Percentiles rank a stretch among this genome's conserved stretches.
phyloP scores from a whole-genome alignment of 257 asterid genomes.

The Lantana camara region DNA sequence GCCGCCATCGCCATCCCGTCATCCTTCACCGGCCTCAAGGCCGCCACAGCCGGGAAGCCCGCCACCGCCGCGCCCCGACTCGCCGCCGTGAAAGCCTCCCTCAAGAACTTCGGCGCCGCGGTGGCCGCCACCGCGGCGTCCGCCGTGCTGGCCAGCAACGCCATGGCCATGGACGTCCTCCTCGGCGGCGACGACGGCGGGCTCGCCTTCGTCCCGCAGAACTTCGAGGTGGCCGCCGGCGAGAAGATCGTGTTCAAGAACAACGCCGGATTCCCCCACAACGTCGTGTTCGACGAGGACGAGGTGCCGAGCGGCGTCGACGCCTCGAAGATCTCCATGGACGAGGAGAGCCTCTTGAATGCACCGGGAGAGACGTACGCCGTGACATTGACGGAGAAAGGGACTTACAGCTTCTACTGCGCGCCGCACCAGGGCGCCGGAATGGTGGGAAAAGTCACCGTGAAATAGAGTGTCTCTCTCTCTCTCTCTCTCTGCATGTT shows the following conservation, averaged over 20 bases:
- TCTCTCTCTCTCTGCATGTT: too few relatives aligned
- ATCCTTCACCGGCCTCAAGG: conserved; percentile 70
- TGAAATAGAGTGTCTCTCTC: conserved; percentile 45
- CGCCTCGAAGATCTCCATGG: conserved; percentile 68
- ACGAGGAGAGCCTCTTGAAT: conserved; percentile 60
- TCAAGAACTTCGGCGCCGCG: conserved; percentile 63
- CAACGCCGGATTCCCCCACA: conserved; percentile 92
- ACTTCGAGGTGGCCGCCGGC: conserved; percentile 60
- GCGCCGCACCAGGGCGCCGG: conserved; percentile 87
- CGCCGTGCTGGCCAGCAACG: conserved; percentile 66
- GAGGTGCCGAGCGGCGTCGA: conserved; percentile 80
- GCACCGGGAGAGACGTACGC: conserved; percentile 64
- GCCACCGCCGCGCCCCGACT: conserved; percentile 45
- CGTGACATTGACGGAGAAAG: conserved; percentile 76
- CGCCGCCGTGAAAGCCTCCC: conserved; percentile 50
- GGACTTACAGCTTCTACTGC: conserved; percentile 85
- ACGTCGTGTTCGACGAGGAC: conserved; percentile 84
- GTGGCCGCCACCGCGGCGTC: conserved; percentile 74
- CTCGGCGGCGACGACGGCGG: conserved; percentile 67
- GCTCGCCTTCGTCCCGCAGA: conserved; percentile 58
- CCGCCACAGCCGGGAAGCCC: conserved; percentile 38
- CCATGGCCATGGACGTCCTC: conserved; percentile 58
- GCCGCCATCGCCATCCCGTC: conserved; percentile 74
- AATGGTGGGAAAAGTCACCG: conserved; percentile 80
- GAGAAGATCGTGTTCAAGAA: conserved; percentile 80